Evolutionary conservation across 148 eudicot genomes (phyloP), one percentile per base, ranked within the genome.

Genomic region (Cornus florida): DNA sequence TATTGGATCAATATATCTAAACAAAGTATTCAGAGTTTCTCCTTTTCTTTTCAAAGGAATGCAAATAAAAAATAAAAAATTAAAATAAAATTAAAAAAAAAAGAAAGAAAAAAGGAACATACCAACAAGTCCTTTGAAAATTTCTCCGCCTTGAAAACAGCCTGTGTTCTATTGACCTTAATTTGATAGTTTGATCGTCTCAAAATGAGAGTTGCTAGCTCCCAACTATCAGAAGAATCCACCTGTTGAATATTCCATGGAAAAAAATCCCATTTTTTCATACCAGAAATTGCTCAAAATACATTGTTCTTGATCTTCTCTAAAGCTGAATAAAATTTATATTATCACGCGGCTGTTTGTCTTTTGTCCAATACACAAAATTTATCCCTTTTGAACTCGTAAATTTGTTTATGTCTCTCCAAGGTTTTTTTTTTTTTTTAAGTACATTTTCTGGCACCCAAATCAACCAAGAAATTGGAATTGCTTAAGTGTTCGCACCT

Each of bases 41-140:
- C 59, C 59, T 16, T 16, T 16, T 53, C 19, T 53, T 53, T 53
- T 53, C 19, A 12, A 53, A 11, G 53, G 14, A 11, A 14, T 53
- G 59, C 59, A 48, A 28, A 56, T 28, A 60, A 77, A 59, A 74
- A 50, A 10, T 12, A 0, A 39, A 39, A 39, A 39, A 4, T 4
- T 4, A 39, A 39, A 7, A 39, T 0, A 0, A 39, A 39, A 39
- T 39, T 4, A 39, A 39, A 38, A n/a, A 56, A 48, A 74, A 59
- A 70, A 50, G 7, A 28, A 43, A 60, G 74, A 59, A 74, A 50
- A 10, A 67, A 22, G 66, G 57, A 22, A 80, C 93, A 72, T 89
- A 95, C 98, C 84, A 88, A 83, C 28, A 93, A 79, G 48, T 90
- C 97, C 71, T 86, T 84, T 16, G 98, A 87, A 82, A 90, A 95